phyloP scores from a whole-genome alignment of 805 yeast species.

The Kuraishia floccosa region DNA sequence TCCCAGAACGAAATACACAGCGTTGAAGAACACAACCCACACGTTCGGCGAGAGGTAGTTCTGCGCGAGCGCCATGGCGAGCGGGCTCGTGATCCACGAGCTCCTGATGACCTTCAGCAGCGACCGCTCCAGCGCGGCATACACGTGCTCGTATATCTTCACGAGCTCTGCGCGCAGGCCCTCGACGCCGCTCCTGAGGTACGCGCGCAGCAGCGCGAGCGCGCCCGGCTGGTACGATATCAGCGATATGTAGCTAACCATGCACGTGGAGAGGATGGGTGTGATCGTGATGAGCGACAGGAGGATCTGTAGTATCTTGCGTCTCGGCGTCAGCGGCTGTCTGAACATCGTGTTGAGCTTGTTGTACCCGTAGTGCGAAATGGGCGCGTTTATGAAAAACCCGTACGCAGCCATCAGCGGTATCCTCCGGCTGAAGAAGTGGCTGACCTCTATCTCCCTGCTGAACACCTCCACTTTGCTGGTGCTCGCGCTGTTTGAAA shows the following conservation, averaged over 20 bases:
- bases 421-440: slow-evolving; percentile 31
- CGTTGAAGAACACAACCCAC: slow-evolving; percentile 55
- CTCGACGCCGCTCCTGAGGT: slow-evolving; percentile 4
- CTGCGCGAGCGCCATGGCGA: slow-evolving; percentile 45
- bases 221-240: slow-evolving; percentile 21
- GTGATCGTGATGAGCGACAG: slow-evolving; percentile 42
- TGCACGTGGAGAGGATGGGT: slow-evolving; percentile 37
- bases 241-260: slow-evolving; percentile 40
- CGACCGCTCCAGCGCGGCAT: slow-evolving; percentile 25
- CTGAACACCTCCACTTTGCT: slow-evolving; percentile 9
- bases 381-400: slow-evolving; percentile 40
- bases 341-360: slow-evolving; percentile 31
- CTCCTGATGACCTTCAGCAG: slow-evolving; percentile 35
- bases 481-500: slow-evolving; percentile 31
- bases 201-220: slow-evolving; percentile 5
- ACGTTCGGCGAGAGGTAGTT: slow-evolving; percentile 41
- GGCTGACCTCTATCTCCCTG: slow-evolving; percentile 15
- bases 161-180: slow-evolving; percentile 8
- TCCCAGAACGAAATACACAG: slow-evolving; percentile 48
- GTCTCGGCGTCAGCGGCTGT: slow-evolving; percentile 24
- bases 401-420: slow-evolving; percentile 48
- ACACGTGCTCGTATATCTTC: slow-evolving; percentile 9
- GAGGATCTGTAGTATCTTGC: slow-evolving; percentile 37
- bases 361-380: slow-evolving; percentile 41
- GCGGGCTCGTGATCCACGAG: slow-evolving; percentile 42